Base-by-base conservation (phyloP, 23 red algal genomes). In the Agarophyton chilense region DNA sequence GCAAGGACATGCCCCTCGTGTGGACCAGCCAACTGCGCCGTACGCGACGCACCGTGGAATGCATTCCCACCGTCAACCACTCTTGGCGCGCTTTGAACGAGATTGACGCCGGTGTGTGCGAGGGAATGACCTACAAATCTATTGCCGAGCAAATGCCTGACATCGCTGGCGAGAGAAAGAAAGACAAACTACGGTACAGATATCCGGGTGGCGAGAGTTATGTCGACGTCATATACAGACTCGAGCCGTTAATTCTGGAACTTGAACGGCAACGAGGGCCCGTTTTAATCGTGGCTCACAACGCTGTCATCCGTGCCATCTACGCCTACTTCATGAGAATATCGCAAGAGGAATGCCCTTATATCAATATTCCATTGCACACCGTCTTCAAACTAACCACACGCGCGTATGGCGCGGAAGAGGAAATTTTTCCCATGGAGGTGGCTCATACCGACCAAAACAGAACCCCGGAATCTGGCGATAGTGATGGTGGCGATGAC, bases 21-120 rank as follows among this genome's bases (percentile, higher is more conserved):
- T 99, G 97, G 97, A 95, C 89, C 16, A 94, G 90, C 29, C 97
- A 99, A 81, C 73, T 99, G 39, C 74, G 78, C 36, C 97, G 97
- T 18, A 96, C 97, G 8, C 79, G 97, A 34, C 97, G 93, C 28
- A 99, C 97, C 5, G 97, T 96, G 0, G 87, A 92, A 31, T 84
- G 89, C 74, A 99, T 99, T 77, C 93, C 97, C 10, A 94, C 97
- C 10, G 77, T 95, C 72, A 95, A 86, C 77, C 73, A 94, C 24
- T 94, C 93, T 38, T 99, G 97, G 97, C 62, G 97, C 43, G 93
- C 97, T 7, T 77, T 99, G 17, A 99, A 99, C 81, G 97, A 99
- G 54, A 99, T 99, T 49, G 91, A 99, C 63, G 97, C 97, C n/a
- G 97, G 97, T 54, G 82, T 94, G 33, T 99, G 97, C 66, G 97